Conservation (phyloP, 768 basidiomycete species). For the Panus rudis region DNA sequence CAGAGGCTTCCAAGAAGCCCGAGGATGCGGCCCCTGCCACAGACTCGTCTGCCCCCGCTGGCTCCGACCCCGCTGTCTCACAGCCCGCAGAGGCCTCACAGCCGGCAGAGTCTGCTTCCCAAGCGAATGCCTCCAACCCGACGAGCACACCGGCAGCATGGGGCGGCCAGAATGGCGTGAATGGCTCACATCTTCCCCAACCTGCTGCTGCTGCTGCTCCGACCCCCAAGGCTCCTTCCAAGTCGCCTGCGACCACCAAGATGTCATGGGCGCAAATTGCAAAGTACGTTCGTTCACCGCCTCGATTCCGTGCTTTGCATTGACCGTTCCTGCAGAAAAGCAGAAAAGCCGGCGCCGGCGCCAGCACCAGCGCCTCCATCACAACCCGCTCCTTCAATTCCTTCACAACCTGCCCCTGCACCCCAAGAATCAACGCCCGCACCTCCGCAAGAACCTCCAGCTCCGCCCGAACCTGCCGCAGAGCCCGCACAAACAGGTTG, state of each 20-base stretch:
- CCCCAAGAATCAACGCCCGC: slow-evolving; percentile 10
- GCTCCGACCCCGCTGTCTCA: slow-evolving; percentile 19
- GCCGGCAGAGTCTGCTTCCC: slow-evolving; percentile 29
- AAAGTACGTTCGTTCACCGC: slow-evolving; percentile 36
- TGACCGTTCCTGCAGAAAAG: slow-evolving; percentile 36
- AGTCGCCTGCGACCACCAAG: slow-evolving; percentile 67
- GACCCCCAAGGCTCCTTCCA: slow-evolving; percentile 25
- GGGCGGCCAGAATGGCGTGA: slow-evolving; percentile 21
- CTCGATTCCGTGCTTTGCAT: background rate
- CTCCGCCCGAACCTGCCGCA: slow-evolving; percentile 11
- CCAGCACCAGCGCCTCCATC: slow-evolving; percentile 21
- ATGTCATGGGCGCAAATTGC: slow-evolving; percentile 85
- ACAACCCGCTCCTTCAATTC: slow-evolving; percentile 16
- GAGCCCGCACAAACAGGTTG: slow-evolving; percentile 18
- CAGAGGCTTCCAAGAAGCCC: slow-evolving; percentile 26
- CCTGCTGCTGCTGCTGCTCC: slow-evolving; percentile 28
- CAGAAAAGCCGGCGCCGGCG: slow-evolving; percentile 54
- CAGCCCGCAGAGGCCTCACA: slow-evolving; percentile 1
- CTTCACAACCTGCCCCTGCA: slow-evolving; percentile 9
- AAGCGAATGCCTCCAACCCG: slow-evolving; percentile 24
- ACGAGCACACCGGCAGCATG: slow-evolving; percentile 22
- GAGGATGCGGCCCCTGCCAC: slow-evolving; percentile 8
- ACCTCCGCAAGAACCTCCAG: background rate
- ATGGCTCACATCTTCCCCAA: slow-evolving; percentile 20
- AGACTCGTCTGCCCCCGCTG: slow-evolving; percentile 19